These are phyloP conservation scores for Starmerella asiatica DNA, from an alignment of 805 yeast species.

Conservation along the genomic window DNA sequence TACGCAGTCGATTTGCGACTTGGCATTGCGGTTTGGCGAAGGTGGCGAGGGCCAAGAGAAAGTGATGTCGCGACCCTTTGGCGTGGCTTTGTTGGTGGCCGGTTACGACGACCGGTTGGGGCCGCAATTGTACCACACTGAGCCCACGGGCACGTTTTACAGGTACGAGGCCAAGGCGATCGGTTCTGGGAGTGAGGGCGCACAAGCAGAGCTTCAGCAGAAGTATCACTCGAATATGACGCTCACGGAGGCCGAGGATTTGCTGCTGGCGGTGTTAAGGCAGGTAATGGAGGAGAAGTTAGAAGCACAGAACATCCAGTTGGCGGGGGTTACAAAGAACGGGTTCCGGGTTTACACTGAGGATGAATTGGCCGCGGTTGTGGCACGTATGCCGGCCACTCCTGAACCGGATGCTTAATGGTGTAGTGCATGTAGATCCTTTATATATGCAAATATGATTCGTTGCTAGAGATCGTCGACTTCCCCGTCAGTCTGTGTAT, in stretches of 20 bases:
- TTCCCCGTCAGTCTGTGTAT: too few relatives aligned
- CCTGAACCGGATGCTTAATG: too few relatives aligned
- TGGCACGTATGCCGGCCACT: constrained; percentile 63
- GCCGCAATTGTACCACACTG: constrained; percentile 93
- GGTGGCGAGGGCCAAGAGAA: constrained; percentile 84
- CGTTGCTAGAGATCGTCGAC: too few relatives aligned
- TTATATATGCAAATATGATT: too few relatives aligned
- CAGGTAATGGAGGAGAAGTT: constrained; percentile 99
- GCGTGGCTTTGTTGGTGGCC: constrained; percentile 91
- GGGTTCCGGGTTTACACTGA: constrained; percentile 82
- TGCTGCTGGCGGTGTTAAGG: constrained; percentile 76
- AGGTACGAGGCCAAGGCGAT: constrained; percentile 97
- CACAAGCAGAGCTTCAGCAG: constrained; percentile 92
- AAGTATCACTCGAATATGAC: constrained; percentile 86
- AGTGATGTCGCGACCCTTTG: constrained; percentile 95
- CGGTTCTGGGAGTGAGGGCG: constrained; percentile 98
- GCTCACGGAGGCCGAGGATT: constrained; percentile 78
- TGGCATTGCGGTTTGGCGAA: constrained; percentile 93
- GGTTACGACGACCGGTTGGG: constrained; percentile 85
- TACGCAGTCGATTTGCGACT: constrained; percentile 93
- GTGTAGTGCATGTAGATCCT: too few relatives aligned
- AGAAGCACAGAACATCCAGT: constrained; percentile 88
- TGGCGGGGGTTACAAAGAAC: constrained; percentile 76
- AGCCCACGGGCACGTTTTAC: constrained; percentile 96
- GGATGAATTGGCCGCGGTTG: constrained; percentile 68